Base-by-base conservation (phyloP, 345 rosid genomes). In the Combretum micranthum region DNA sequence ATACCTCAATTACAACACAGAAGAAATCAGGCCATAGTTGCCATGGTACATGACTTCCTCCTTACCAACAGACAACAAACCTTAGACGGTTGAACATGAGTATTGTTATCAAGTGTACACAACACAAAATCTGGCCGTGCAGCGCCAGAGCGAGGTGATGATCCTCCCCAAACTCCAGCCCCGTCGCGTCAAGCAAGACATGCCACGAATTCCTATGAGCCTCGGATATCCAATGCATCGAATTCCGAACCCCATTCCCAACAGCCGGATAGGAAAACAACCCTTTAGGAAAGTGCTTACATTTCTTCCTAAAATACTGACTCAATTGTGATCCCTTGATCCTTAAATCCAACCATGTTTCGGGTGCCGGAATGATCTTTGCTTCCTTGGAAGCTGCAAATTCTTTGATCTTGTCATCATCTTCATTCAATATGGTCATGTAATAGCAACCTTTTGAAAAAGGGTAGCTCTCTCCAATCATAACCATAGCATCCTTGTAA, bases 181-280 rank as follows among this genome's bases (percentile, higher is more conserved):
- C 77, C 0, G 87, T 75, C 9, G 78, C 83, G 20, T 82, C 87
- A 2, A 84, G 76, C 19, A 82, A 68, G 48, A 82, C 85, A 19
- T 80, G 87, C 91, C 85, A 84, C 10, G 91, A 82, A 47, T 79
- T 82, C 59, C 91, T 68, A 50, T 79, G 91, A 5, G 85, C 85
- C 69, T 84, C 91, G 0, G 87, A 84, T 45, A 82, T 77, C 91
- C 92, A 85, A 63, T 85, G 87, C 92, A 78, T 69, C 2, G 92
- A 85, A 47, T 72, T 70, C 21, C 75, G 68, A 15, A 67, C 70
- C 49, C 65, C 82, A 25, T 72, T 64, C 25, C 67, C 80, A 3
- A 47, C 61, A 7, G 67, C 83, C 0, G 84, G 87, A 54, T 77
- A 85, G 0, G 87, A 73, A 65, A 82, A 76, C 3, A 80, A 71